Conservation (phyloP, 2,329 filamentous ascomycete species). For the Trichophaea hybrida region DNA sequence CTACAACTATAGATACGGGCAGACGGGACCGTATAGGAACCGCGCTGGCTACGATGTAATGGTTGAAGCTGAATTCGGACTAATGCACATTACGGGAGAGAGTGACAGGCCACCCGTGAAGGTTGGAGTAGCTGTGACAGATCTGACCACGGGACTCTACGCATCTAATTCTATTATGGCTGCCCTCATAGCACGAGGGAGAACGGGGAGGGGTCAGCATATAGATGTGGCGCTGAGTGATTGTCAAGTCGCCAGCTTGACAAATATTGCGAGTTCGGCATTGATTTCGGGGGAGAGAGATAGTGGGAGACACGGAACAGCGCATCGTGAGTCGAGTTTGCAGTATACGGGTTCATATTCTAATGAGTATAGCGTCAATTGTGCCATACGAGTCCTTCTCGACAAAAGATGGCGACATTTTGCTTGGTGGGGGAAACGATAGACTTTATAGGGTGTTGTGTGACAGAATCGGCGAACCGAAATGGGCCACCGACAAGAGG, state of each 20-base stretch:
- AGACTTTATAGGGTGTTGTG: conserved; percentile 52
- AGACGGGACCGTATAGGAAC: conserved; percentile 77
- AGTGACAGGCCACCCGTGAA: conserved; percentile 86
- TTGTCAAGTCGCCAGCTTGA: conserved; percentile 82
- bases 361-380: conserved; percentile 55
- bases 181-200: conserved; percentile 60
- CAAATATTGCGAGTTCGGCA: conserved; percentile 89
- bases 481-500: conserved; percentile 46
- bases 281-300: conserved; percentile 80
- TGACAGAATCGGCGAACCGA: conserved; percentile 42
- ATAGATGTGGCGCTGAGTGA: conserved; percentile 86
- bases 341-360: neutral
- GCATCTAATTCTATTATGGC: conserved; percentile 94
- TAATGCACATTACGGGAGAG: conserved; percentile 95
- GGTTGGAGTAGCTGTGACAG: conserved; percentile 92
- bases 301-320: conserved; percentile 84
- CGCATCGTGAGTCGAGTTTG: conserved; percentile 53
- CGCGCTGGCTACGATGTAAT: conserved; percentile 96
- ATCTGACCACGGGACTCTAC: conserved; percentile 88
- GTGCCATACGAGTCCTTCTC: conserved; percentile 84
- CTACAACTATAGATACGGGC: conserved; percentile 39
- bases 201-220: conserved; percentile 71
- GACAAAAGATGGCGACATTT: conserved; percentile 54
- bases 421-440: conserved; percentile 61
- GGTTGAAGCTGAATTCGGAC: conserved; percentile 93